phyloP scores from a whole-genome alignment of 805 yeast species.

The Lipomyces orientalis region DNA sequence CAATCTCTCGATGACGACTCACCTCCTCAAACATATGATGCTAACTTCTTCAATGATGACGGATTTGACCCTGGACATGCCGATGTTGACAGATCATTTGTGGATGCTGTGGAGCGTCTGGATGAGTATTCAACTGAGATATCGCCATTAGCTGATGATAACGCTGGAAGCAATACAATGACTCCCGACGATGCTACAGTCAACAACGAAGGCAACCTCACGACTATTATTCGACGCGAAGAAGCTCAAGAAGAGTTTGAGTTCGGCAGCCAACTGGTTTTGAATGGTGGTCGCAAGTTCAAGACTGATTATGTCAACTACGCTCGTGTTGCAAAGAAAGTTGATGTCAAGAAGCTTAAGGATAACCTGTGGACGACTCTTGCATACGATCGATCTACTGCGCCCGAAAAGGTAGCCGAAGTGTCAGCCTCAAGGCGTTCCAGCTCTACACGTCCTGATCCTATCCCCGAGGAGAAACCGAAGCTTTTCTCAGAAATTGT shows the following conservation, averaged over 20 bases:
- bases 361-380: conserved; percentile 72
- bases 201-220: conserved; percentile 14
- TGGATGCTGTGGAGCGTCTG: conserved; percentile 26
- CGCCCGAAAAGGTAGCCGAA: conserved; percentile 38
- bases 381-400: conserved; percentile 36
- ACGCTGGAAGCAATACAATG: background rate
- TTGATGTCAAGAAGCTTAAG: conserved; percentile 74
- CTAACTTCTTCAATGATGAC: conserved; percentile 46
- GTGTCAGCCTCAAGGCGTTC: conserved; percentile 45
- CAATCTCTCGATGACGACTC: conserved; percentile 12
- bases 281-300: conserved; percentile 26
- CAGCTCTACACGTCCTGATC: conserved; percentile 26
- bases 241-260: conserved; percentile 31
- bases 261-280: conserved; percentile 35
- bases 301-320: conserved; percentile 53
- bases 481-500: conserved; percentile 55
- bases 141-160: background rate
- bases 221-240: conserved; percentile 20
- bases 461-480: conserved; percentile 9
- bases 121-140: conserved; percentile 6
- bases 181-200: background rate
- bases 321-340: conserved; percentile 76
- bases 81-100: conserved; percentile 35
- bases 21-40: conserved; percentile 34
- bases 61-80: conserved; percentile 48